Conservation (phyloP, 169 alveolate species). For the Cystoisospora suis region DNA sequence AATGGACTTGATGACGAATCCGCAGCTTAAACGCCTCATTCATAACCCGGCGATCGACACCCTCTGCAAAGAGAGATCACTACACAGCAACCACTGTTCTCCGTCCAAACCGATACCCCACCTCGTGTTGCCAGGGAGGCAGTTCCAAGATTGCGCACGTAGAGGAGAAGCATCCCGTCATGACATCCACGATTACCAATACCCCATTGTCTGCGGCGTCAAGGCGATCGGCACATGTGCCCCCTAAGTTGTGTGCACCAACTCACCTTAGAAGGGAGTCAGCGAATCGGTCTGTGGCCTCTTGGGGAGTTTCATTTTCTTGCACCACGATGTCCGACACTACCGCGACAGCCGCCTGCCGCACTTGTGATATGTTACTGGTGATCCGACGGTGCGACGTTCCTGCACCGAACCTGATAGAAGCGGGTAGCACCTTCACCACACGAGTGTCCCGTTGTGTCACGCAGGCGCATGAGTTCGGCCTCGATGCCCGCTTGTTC, state of each 20-base stretch:
- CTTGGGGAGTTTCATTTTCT: slow-evolving; percentile 59
- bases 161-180: slow-evolving; percentile 54
- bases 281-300: slow-evolving; percentile 65
- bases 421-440: slow-evolving; percentile 3
- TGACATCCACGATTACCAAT: slow-evolving; percentile 64
- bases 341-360: slow-evolving; percentile 65
- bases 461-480: slow-evolving; percentile 59
- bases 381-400: neutral
- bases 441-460: slow-evolving; percentile 52
- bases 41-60: slow-evolving; percentile 44
- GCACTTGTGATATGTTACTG: neutral
- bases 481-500: slow-evolving; percentile 60
- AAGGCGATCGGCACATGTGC: neutral
- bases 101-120: neutral
- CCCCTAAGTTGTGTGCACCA: neutral
- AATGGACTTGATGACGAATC: slow-evolving; percentile 54
- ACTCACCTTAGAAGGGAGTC: slow-evolving; percentile 50
- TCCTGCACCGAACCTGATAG: slow-evolving; percentile 45
- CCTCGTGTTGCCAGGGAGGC: slow-evolving; percentile 64
- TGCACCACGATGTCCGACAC: slow-evolving; percentile 60
- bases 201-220: slow-evolving; percentile 54
- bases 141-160: slow-evolving; percentile 52
- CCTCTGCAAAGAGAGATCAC: slow-evolving; percentile 12
- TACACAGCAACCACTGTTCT: neutral
- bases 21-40: slow-evolving; percentile 47